phyloP scores from a whole-genome alignment of 768 basidiomycete species.

The Postia placenta region DNA sequence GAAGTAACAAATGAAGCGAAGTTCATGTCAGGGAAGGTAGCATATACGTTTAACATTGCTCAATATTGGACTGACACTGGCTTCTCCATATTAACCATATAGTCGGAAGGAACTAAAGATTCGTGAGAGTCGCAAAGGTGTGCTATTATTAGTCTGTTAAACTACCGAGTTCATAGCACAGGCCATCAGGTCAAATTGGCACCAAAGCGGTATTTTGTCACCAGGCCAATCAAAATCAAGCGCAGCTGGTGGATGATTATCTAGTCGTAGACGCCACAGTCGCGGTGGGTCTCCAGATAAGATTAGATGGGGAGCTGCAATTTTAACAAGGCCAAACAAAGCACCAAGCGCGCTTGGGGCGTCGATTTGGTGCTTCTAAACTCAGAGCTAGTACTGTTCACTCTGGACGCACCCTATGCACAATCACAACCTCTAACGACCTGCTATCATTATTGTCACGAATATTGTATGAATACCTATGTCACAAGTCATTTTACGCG shows the following conservation, averaged over 20 bases:
- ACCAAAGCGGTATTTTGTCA: too few relatives aligned
- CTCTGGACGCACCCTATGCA: constrained; percentile 1
- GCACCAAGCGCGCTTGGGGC: constrained; percentile 6
- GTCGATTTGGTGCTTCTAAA: constrained; percentile 6
- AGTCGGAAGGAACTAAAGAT: too few relatives aligned
- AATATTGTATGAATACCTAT: constrained; percentile 8
- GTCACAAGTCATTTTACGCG: constrained; percentile 3
- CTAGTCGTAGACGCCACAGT: neutral
- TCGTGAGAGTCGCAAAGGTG: too few relatives aligned
- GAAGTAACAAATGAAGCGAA: too few relatives aligned
- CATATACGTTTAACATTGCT: too few relatives aligned
- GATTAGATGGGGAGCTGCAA: constrained; percentile 4
- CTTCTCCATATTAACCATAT: too few relatives aligned
- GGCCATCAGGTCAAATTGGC: too few relatives aligned
- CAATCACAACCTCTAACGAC: constrained; percentile 10
- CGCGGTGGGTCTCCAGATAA: neutral
- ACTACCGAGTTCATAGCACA: too few relatives aligned
- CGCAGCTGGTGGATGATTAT: neutral
- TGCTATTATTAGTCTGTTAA: too few relatives aligned
- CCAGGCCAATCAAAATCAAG: too few relatives aligned
- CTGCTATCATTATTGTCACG: constrained; percentile 8
- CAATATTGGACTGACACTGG: too few relatives aligned
- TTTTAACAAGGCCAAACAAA: constrained; percentile 18
- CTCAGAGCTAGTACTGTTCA: constrained; percentile 7
- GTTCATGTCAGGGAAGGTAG: too few relatives aligned